phyloP scores from a whole-genome alignment of 2,329 filamentous ascomycete species.

The Cordyceps javanica region DNA sequence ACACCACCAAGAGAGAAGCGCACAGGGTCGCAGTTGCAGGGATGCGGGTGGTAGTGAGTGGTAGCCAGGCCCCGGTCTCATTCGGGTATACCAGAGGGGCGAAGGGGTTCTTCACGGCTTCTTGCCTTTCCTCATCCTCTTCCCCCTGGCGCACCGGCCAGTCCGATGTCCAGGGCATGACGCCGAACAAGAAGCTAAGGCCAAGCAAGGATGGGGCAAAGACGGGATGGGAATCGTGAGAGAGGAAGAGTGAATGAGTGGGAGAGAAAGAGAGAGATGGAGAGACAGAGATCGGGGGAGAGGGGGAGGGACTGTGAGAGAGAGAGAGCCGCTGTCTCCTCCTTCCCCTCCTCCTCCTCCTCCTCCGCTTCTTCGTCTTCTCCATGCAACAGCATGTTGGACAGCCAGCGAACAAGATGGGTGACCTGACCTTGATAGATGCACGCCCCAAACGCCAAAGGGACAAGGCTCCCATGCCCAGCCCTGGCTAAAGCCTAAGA shows the following conservation, averaged over 20 bases:
- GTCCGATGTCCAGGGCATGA: not conserved
- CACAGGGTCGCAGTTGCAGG: slow-evolving; percentile 1
- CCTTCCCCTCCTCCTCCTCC: too few relatives aligned
- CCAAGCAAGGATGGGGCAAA: not conserved
- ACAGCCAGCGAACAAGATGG: too few relatives aligned
- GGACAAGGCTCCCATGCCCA: not conserved
- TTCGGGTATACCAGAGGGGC: not conserved
- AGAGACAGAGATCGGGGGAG: too few relatives aligned
- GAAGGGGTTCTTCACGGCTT: not conserved
- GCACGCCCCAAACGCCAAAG: not conserved
- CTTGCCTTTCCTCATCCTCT: not conserved
- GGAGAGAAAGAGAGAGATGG: too few relatives aligned
- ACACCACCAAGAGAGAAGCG: not conserved
- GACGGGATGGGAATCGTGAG: not conserved
- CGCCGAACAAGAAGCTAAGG: not conserved
- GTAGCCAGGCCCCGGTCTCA: not conserved
- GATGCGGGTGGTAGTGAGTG: not conserved
- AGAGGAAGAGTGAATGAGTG: not conserved
- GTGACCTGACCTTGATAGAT: not conserved
- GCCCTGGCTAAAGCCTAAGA: not conserved
- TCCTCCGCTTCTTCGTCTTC: too few relatives aligned
- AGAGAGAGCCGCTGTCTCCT: too few relatives aligned
- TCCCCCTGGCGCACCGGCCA: slow-evolving; percentile 11
- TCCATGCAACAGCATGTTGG: too few relatives aligned
- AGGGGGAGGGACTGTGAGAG: too few relatives aligned